Base-by-base conservation (phyloP, 352 stramenopile species). In the Globisporangium barbulae region DNA sequence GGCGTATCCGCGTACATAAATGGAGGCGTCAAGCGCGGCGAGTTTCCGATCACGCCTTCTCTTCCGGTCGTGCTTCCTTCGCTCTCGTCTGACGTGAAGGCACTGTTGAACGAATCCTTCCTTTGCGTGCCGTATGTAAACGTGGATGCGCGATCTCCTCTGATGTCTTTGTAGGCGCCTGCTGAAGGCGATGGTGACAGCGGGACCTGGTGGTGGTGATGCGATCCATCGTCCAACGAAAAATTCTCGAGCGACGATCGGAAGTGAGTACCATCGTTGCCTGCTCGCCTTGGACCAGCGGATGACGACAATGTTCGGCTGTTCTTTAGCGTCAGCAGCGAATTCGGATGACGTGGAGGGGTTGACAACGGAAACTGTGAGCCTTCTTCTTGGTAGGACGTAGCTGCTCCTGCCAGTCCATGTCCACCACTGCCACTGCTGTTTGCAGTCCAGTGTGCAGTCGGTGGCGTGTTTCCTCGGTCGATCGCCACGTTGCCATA, bases 401-500 rank as follows among this genome's bases (percentile, higher is more conserved):
- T 53, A 12, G 71, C 67, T 9, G 75, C 78, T 10, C 73, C 42
- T n/a, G 61, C 65, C 12, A 59, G 78, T 7, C 76, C 75, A 13
- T 58, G 59, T 28, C 76, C 72, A 37, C 73, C 68, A 35, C 44
- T 59, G 44, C 35, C 73, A 10, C 58, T 58, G 15, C 68, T 73
- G 48, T 60, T 70, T 10, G 65, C 65, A 59, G 42, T 75, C 45
- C 44, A 65, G 53, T 74, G 19, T 48, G 64, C 15, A 49, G 67
- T 35, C 66, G 67, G 49, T 58, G 76, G 37, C 2, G 56, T 61
- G 30, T 35, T 47, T 5, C 39, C 8, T 72, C 67, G 35, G 61
- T 90, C 76, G 60, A 93, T 86, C 2, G 80, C 72, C 25, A 93
- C 84, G 59, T 93, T 93, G 17, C 81, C 76, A 56, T 93, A 93